These are phyloP conservation scores for Monotropa hypopitys DNA, from an alignment of 179 eudicot species.

Conservation along the genomic window DNA sequence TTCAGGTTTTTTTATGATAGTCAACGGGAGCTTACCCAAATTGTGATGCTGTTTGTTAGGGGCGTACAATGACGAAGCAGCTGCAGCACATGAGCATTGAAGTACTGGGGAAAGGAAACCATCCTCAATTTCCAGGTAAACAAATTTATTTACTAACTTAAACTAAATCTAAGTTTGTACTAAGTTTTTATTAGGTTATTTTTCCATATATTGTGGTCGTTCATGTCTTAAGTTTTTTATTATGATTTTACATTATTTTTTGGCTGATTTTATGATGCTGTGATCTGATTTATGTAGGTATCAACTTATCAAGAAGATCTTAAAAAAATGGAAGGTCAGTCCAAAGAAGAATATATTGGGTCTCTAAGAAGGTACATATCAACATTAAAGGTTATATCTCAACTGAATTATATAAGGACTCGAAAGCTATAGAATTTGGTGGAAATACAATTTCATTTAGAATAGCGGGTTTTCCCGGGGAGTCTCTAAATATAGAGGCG, in stretches of 20 bases:
- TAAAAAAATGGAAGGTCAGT: conserved; percentile 41
- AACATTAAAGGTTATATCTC: neutral
- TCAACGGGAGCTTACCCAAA: conserved; percentile 11
- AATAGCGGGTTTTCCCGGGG: conserved; percentile 67
- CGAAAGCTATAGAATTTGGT: too few species aligned
- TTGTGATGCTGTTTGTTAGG: conserved; percentile 20
- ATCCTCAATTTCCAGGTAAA: conserved; percentile 46
- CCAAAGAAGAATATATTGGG: conserved; percentile 57
- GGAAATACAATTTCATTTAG: too few species aligned
- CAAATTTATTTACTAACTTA: neutral
- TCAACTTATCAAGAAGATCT: conserved; percentile 34
- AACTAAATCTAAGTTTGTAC: too few species aligned
- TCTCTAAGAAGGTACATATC: conserved; percentile 33
- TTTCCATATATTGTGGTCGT: too few species aligned
- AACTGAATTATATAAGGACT: too few species aligned
- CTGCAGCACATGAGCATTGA: conserved; percentile 55
- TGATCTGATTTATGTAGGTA: conserved; percentile 15
- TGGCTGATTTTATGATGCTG: neutral
- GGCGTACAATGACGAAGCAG: conserved; percentile 54
- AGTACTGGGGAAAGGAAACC: conserved; percentile 56
- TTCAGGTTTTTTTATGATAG: too few species aligned
- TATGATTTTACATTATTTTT: neutral
- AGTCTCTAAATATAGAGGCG: conserved; percentile 65
- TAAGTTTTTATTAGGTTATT: too few species aligned
- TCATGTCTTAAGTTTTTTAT: neutral